Percentiles rank a stretch among this genome's conserved stretches.
Evolutionary conservation across 2,329 filamentous ascomycete genomes (phyloP).

Genomic region (Colletotrichum tropicicola): DNA sequence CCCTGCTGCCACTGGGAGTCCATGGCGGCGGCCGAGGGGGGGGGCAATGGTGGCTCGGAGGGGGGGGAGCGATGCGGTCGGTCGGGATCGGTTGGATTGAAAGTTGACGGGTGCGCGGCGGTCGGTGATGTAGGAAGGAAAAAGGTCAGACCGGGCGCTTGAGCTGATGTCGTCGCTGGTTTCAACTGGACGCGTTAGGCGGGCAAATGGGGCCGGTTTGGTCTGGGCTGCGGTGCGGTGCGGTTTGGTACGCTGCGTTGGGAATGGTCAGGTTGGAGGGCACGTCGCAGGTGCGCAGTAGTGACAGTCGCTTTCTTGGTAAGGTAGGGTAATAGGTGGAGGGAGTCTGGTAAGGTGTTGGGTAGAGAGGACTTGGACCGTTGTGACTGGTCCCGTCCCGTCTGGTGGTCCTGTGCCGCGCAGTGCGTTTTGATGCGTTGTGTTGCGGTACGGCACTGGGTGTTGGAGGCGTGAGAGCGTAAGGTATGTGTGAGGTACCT

Average conservation of each 20-base stretch:
- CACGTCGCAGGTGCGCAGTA: constrained; percentile 15
- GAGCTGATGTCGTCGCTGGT: constrained; percentile 28
- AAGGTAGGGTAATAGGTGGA: background rate
- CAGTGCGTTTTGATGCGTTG: no score
- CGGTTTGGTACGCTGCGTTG: background rate
- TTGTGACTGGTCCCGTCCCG: no score
- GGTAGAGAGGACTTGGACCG: no score
- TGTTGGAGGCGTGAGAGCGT: no score
- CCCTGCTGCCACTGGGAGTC: constrained; percentile 64
- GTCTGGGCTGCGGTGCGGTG: background rate
- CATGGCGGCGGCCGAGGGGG: constrained; percentile 52
- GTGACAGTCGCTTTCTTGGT: background rate
- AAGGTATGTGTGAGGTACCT: no score
- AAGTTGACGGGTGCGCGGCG: constrained; percentile 15
- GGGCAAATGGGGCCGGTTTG: constrained; percentile 27
- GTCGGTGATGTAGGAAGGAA: constrained; percentile 28
- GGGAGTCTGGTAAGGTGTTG: background rate
- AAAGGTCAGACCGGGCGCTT: constrained; percentile 22
- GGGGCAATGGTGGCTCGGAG: constrained; percentile 24
- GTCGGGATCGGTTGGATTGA: constrained; percentile 5
- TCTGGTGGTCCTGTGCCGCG: no score
- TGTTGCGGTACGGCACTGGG: no score
- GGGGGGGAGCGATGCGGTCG: constrained; percentile 16
- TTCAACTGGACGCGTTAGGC: constrained; percentile 30
- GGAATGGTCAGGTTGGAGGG: constrained; percentile 16